These are phyloP conservation scores for Diaporthe helianthi DNA, from an alignment of 2,329 filamentous ascomycete genomes.

Conservation along the genomic window DNA sequence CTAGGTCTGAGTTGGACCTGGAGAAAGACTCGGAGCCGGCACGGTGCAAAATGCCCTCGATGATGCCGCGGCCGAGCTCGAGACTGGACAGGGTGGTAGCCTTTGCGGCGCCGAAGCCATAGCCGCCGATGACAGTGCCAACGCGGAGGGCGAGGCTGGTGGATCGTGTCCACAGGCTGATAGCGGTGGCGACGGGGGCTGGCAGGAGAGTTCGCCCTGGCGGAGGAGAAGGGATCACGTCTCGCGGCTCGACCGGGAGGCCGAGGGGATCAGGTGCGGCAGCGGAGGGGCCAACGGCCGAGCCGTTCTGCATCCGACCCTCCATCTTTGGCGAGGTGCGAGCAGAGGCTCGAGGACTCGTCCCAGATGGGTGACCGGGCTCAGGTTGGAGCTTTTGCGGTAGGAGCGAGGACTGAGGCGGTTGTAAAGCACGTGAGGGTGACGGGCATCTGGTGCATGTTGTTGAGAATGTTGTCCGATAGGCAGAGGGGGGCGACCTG, in stretches of 20 bases:
- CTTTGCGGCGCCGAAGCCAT: conserved; percentile 60
- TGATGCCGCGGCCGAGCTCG: conserved; percentile 60
- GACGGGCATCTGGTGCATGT: not conserved
- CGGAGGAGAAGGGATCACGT: conserved; percentile 30
- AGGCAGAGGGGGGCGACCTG: conserved; percentile 2
- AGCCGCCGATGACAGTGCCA: conserved; percentile 59
- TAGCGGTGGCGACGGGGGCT: conserved; percentile 60
- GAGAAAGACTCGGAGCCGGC: conserved; percentile 59
- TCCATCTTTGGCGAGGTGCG: conserved; percentile 12
- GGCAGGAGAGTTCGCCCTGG: conserved; percentile 61
- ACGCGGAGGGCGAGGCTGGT: conserved; percentile 64
- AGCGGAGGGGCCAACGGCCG: not conserved
- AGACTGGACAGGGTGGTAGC: conserved; percentile 64
- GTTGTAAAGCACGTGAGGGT: not conserved
- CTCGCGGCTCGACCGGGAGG: conserved; percentile 10
- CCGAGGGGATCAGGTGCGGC: not conserved
- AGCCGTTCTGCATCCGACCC: conserved; percentile 5
- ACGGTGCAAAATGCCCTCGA: conserved; percentile 61
- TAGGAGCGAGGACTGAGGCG: not conserved
- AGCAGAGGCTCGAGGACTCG: conserved; percentile 9
- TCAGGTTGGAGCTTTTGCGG: conserved; percentile 10
- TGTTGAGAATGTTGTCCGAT: not conserved
- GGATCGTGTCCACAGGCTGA: conserved; percentile 67
- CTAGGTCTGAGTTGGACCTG: conserved; percentile 54
- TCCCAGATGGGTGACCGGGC: not conserved